phyloP scores from a whole-genome alignment of 192 early-diverging fungal genomes.

The Coemansia sp. region DNA sequence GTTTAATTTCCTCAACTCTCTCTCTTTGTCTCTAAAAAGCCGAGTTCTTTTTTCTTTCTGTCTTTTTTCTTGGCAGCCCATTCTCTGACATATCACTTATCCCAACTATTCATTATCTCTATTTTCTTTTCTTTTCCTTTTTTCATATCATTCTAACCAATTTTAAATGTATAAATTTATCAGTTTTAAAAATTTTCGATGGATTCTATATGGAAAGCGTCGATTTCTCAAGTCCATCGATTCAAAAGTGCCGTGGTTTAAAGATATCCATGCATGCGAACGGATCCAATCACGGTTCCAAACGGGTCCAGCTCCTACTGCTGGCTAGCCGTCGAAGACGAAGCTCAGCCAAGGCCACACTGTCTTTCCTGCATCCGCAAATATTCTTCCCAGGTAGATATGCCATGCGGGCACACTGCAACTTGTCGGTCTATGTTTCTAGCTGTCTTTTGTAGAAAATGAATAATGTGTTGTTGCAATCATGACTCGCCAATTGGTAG shows the following conservation, averaged over 20 bases:
- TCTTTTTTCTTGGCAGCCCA: not conserved
- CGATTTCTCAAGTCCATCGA: too few relatives aligned
- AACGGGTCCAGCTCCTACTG: too few relatives aligned
- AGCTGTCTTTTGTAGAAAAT: too few relatives aligned
- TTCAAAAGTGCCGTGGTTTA: too few relatives aligned
- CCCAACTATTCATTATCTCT: constrained; percentile 2
- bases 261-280: too few relatives aligned
- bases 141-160: constrained; percentile 2
- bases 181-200: not conserved
- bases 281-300: too few relatives aligned
- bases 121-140: not conserved
- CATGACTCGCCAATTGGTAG: not conserved
- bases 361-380: too few relatives aligned
- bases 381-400: too few relatives aligned
- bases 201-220: not conserved
- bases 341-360: too few relatives aligned
- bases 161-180: constrained; percentile 17
- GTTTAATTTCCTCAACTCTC: not conserved
- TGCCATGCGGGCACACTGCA: too few relatives aligned
- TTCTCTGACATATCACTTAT: constrained; percentile 5
- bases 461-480: not conserved
- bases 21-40: not conserved
- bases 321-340: too few relatives aligned
- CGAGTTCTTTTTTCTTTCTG: not conserved
- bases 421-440: too few relatives aligned